phyloP scores from a whole-genome alignment of 2,329 filamentous ascomycete genomes.

The Seiridium unicorne region DNA sequence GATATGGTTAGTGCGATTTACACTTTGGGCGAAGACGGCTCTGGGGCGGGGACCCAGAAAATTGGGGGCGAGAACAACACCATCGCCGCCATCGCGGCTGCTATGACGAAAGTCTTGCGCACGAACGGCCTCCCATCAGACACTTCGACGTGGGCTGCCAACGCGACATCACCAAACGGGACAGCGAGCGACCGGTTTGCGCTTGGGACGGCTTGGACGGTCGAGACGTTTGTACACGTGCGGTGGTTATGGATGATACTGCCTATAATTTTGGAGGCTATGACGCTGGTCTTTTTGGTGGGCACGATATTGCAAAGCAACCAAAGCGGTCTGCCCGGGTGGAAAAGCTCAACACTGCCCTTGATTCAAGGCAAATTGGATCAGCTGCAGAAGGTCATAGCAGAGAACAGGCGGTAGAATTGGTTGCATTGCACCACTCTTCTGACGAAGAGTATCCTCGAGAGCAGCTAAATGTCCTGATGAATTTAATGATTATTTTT shows the following conservation, averaged over 20 bases:
- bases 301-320: conserved; percentile 11
- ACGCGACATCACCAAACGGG: neutral
- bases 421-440: too few species aligned
- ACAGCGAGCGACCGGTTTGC: conserved; percentile 1
- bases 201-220: conserved; percentile 6
- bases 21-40: conserved; percentile 10
- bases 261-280: conserved; percentile 9
- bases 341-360: conserved; percentile 14
- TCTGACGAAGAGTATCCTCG: too few species aligned
- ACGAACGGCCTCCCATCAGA: neutral
- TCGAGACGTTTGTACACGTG: conserved; percentile 12
- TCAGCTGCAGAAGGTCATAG: conserved; percentile 1
- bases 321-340: conserved; percentile 10
- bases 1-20: conserved; percentile 10
- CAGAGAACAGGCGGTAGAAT: neutral
- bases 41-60: conserved; percentile 5
- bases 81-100: conserved; percentile 10
- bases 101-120: conserved; percentile 11
- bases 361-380: conserved; percentile 10
- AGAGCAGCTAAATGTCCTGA: too few species aligned
- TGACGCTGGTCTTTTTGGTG: conserved; percentile 8
- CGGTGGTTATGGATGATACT: conserved; percentile 13
- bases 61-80: conserved; percentile 13
- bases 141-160: neutral
- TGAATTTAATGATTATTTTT: too few species aligned